A percentile compares a stretch with the other conserved stretches of the same genome.
These are phyloP conservation scores for Lachnellula hyalina DNA, from an alignment of 2,329 filamentous ascomycete species.

Conservation along the genomic window DNA sequence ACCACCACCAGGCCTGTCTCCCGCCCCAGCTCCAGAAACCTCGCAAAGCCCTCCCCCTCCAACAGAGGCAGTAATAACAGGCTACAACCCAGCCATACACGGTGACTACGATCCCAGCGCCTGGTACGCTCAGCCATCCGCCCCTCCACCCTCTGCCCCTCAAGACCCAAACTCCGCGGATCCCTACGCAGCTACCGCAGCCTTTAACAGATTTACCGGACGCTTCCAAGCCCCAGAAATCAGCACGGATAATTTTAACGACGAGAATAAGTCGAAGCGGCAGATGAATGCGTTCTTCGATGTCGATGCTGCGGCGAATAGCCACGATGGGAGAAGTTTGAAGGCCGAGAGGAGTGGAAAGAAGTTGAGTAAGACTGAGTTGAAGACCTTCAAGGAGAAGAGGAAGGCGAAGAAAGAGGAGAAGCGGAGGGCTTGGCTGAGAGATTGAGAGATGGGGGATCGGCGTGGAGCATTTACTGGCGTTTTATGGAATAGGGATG, in stretches of 20 bases:
- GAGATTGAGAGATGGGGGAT: constrained; percentile 56
- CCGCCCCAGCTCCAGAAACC: constrained; percentile 29
- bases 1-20: constrained; percentile 22
- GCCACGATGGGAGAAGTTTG: constrained; percentile 82
- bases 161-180: constrained; percentile 37
- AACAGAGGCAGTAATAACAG: constrained; percentile 49
- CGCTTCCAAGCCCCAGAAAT: constrained; percentile 66
- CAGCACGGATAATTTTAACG: constrained; percentile 71
- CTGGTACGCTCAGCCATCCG: constrained; percentile 71
- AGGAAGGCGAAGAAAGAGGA: constrained; percentile 85
- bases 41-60: constrained; percentile 24
- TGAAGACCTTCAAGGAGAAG: constrained; percentile 91
- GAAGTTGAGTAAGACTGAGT: constrained; percentile 76
- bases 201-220: constrained; percentile 91
- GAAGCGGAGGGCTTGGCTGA: constrained; percentile 85
- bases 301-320: constrained; percentile 87
- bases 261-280: constrained; percentile 78
- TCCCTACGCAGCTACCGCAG: constrained; percentile 61
- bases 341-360: constrained; percentile 86
- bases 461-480: constrained; percentile 2
- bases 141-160: constrained; percentile 31
- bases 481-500: not conserved
- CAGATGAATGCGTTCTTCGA: constrained; percentile 97
- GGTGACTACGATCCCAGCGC: constrained; percentile 94
- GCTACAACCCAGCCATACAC: constrained; percentile 95